phyloP scores from a whole-genome alignment of 176 grass and related monocot species.

The Calamus simplicifolius region DNA sequence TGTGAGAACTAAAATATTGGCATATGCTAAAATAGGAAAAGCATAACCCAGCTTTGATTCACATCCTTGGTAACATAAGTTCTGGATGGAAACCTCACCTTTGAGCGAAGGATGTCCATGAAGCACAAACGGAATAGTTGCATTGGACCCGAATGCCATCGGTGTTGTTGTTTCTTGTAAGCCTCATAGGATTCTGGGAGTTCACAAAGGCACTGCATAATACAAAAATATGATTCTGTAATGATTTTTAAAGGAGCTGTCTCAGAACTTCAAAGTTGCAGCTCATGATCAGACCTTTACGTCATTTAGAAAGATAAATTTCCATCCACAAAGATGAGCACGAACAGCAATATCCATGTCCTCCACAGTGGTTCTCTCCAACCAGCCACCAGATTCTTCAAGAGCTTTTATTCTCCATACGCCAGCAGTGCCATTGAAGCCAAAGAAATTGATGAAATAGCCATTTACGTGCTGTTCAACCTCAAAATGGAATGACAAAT shows the following conservation, averaged over 20 bases:
- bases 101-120: conserved; percentile 19
- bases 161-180: conserved; percentile 27
- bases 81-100: conserved; percentile 2
- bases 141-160: conserved; percentile 32
- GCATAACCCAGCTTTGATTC: too few species aligned
- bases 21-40: background rate
- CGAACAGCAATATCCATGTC: conserved; percentile 31
- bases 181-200: conserved; percentile 26
- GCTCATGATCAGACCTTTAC: conserved; percentile 11
- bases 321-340: conserved; percentile 31
- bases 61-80: background rate
- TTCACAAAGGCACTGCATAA: conserved; percentile 25
- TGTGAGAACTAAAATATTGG: background rate
- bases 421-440: conserved; percentile 29
- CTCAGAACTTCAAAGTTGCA: too few species aligned
- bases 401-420: conserved; percentile 31
- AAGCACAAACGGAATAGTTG: conserved; percentile 27
- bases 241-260: background rate
- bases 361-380: conserved; percentile 28
- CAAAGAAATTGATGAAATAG: conserved; percentile 29
- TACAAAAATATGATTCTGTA: background rate
- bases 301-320: conserved; percentile 29
- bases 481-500: conserved; percentile 32
- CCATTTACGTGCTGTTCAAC: conserved; percentile 29
- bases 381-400: conserved; percentile 30